Evolutionary conservation across 768 basidiomycete species (phyloP).

Genomic region (Boletus bicolor): DNA sequence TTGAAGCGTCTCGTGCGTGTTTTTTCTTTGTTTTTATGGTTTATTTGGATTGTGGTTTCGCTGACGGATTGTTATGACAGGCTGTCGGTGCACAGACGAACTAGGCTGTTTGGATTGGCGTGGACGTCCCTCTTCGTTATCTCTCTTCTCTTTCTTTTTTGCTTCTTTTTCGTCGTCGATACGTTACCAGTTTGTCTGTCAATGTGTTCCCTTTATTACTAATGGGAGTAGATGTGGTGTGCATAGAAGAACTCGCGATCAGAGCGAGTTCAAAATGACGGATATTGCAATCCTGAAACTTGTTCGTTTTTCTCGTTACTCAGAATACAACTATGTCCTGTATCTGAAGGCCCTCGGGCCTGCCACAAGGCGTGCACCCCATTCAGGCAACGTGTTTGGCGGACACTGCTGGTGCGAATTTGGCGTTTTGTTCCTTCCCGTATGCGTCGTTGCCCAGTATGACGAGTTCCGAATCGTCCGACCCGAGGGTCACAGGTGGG

Average conservation of each 20-base stretch:
- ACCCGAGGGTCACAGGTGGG: not conserved
- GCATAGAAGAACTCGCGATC: not conserved
- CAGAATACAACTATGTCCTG: too few relatives aligned
- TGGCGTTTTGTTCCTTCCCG: not conserved
- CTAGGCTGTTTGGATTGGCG: constrained; percentile 25
- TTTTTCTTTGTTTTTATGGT: not conserved
- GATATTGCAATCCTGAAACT: not conserved
- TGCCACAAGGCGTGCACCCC: too few relatives aligned
- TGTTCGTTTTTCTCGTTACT: too few relatives aligned
- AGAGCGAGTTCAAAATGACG: not conserved
- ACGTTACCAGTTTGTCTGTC: constrained; percentile 8
- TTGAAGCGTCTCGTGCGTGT: constrained; percentile 80
- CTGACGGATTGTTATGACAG: constrained; percentile 30
- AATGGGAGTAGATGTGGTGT: constrained; percentile 15
- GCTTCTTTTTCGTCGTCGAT: not conserved
- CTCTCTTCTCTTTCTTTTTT: not conserved
- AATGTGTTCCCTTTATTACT: constrained; percentile 8
- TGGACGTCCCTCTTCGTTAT: not conserved
- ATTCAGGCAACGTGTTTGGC: too few relatives aligned
- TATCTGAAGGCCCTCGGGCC: too few relatives aligned
- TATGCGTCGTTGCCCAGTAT: not conserved
- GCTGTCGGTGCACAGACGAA: constrained; percentile 71
- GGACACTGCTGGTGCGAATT: not conserved
- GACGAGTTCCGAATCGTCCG: not conserved
- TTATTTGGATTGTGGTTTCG: not conserved